phyloP scores from a whole-genome alignment of 139 green algal species.

The Chlamydomonas urium region DNA sequence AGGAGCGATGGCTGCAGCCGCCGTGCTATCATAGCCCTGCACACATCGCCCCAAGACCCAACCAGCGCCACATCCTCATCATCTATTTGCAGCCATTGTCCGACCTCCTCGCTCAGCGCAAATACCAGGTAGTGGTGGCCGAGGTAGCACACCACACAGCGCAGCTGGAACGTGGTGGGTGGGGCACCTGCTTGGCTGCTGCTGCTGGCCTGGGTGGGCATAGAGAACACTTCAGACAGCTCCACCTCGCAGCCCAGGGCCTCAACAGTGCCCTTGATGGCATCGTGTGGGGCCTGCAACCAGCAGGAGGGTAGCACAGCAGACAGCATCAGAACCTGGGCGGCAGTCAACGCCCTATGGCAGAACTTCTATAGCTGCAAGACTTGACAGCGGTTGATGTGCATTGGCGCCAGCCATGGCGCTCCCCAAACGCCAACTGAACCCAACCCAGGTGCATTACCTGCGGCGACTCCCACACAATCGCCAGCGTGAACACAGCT shows the following conservation, averaged over 20 bases:
- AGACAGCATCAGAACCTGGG: no score
- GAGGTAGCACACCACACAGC: conserved; percentile 61
- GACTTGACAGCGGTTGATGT: no score
- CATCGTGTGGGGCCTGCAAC: conserved; percentile 40
- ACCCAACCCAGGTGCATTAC: no score
- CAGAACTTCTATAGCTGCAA: no score
- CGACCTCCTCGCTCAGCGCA: conserved; percentile 57
- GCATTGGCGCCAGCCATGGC: no score
- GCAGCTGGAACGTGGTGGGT: conserved; percentile 13
- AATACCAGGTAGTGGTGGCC: conserved; percentile 71
- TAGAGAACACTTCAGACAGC: conserved; percentile 46
- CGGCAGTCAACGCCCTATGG: no score
- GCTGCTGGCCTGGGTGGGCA: no score
- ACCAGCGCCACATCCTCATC: conserved; percentile 59
- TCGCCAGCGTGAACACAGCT: conserved; percentile 61
- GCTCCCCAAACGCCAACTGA: no score
- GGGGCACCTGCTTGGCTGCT: not conserved
- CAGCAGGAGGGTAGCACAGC: no score
- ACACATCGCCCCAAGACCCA: conserved; percentile 60
- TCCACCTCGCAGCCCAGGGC: conserved; percentile 48
- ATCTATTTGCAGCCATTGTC: conserved; percentile 75
- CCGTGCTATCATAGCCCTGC: conserved; percentile 27
- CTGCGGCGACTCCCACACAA: conserved; percentile 71
- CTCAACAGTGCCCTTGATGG: conserved; percentile 47
- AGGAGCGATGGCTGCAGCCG: conserved; percentile 70